These are phyloP conservation scores for Marchantia paleacea DNA, from an alignment of 225 moss, liverwort and hornwort genomes.

Conservation along the genomic window DNA sequence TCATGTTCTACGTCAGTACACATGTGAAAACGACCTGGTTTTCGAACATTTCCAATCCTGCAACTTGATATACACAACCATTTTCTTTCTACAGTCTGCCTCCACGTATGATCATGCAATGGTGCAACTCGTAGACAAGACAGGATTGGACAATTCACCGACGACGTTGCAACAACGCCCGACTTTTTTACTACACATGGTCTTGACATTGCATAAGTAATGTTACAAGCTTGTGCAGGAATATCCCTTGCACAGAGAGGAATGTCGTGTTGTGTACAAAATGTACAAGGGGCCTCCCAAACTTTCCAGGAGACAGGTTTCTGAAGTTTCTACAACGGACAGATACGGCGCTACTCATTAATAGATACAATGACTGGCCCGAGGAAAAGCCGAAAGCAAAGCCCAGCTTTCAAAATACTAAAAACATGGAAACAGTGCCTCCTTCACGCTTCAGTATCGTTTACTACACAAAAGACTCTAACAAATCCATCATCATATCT, in stretches of 20 bases:
- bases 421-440: background rate
- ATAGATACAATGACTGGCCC: background rate
- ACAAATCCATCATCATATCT: background rate
- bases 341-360: background rate
- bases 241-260: background rate
- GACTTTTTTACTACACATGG: background rate
- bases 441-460: background rate
- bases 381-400: background rate
- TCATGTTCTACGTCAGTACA: no score
- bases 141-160: background rate
- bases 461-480: background rate
- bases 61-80: no score
- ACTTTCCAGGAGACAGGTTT: conserved; percentile 7
- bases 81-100: no score
- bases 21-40: no score
- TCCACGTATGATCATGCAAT: no score
- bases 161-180: background rate
- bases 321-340: background rate
- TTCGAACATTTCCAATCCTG: no score
- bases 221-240: conserved; percentile 16
- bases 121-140: background rate
- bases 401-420: background rate
- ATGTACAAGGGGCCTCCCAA: background rate
- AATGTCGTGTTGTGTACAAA: background rate
- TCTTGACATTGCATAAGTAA: background rate